Evolutionary conservation across 306 rosid genomes (phyloP).

Genomic region (Adenanthera pavonina): DNA sequence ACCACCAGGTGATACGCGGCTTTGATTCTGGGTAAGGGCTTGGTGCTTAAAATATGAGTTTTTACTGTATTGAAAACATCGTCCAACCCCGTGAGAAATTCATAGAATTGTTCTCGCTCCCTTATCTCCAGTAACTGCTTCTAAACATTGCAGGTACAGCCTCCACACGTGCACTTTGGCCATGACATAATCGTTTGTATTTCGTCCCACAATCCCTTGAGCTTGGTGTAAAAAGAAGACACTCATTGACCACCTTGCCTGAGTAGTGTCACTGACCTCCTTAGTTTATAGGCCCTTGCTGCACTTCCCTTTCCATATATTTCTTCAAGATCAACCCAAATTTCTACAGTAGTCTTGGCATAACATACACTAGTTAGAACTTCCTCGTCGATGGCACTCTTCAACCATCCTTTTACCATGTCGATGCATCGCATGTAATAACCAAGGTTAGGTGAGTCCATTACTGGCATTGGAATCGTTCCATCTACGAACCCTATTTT

Average conservation of each 20-base stretch:
- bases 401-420: background rate
- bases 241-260: background rate
- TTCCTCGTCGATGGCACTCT: background rate
- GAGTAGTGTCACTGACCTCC: background rate
- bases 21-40: background rate
- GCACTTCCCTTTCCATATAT: background rate
- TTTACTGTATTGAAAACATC: background rate
- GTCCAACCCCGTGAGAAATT: background rate
- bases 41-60: background rate
- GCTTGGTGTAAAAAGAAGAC: background rate
- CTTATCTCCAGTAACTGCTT: background rate
- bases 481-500: background rate
- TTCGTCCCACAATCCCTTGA: background rate
- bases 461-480: background rate
- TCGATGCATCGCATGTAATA: background rate
- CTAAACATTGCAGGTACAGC: background rate
- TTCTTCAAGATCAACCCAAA: background rate
- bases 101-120: background rate
- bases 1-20: background rate
- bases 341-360: background rate
- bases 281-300: background rate
- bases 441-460: background rate
- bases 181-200: background rate
- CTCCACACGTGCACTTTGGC: background rate
- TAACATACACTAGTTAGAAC: too few species aligned